Base-by-base conservation (phyloP, 2,329 filamentous ascomycete genomes). In the Dactylonectria estremocensis region DNA sequence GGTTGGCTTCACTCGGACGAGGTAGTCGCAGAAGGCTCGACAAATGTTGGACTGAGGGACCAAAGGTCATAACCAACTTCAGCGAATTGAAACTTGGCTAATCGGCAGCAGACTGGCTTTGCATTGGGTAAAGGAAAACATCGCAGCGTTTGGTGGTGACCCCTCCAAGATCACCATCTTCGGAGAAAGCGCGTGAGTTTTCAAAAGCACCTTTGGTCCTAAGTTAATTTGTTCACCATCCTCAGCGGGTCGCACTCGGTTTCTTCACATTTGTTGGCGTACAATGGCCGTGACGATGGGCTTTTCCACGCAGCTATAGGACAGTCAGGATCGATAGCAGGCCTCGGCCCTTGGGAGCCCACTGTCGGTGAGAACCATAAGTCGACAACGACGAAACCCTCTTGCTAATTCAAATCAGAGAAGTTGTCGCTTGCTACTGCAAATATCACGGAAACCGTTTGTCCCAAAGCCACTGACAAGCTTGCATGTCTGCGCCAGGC, bases 101-200 rank as follows among this genome's bases (percentile, higher is more conserved):
- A 43, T 43, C 10, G 10, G 11, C 11, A 43, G 40, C 40, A 53
- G 71, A 10, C 52, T 72, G 20, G 71, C 71, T 0, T 5, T 73
- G 0, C 55, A 70, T 0, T 73, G 71, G 71, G 10, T 72, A 0
- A 55, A 63, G 28, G 67, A 70, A 16, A 71, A 73, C 3, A 67
- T 73, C 3, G 64, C 40, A 0, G 54, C 57, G 0, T 73, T 73
- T 10, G 71, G 71, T 0, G 71, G 71, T 1, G 71, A 73, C 1
- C 58, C 69, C 1, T 14, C 43, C 0, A 69, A 70, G 3, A 67
- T 73, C 1, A 70, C 66, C 0, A 69, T 73, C 0, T 71, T 64
- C 61, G 71, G 71, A 1, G 69, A 73, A 8, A 73, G 71, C 33
- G 71, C 69, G 8, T 71, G 71, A 24, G 64, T 43, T 43, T 43